phyloP scores from a whole-genome alignment of 2,329 filamentous ascomycete genomes.

The Fusarium armeniacum region DNA sequence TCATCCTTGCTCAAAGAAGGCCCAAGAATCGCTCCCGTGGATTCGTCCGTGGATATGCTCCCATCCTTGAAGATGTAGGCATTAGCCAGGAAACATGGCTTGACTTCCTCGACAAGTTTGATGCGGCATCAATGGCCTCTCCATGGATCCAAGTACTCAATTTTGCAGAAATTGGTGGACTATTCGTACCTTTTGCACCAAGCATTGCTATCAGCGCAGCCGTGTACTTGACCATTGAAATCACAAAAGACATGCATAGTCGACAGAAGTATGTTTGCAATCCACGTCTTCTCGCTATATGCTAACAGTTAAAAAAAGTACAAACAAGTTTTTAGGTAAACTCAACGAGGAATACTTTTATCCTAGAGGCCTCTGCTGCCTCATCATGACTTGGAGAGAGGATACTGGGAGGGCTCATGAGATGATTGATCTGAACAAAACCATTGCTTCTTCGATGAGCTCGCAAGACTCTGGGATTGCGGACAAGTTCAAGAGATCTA shows the following conservation, averaged over 20 bases:
- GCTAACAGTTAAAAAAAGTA: neutral
- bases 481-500: conserved; percentile 23
- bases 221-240: conserved; percentile 7
- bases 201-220: conserved; percentile 27
- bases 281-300: accelerated
- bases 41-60: conserved; percentile 25
- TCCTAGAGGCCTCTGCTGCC: conserved; percentile 65
- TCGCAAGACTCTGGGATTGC: neutral
- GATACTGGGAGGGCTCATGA: conserved; percentile 49
- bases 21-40: conserved; percentile 27
- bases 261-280: conserved; percentile 1
- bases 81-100: conserved; percentile 23
- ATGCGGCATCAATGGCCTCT: conserved; percentile 10
- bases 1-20: conserved; percentile 21
- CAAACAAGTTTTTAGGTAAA: conserved; percentile 19
- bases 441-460: conserved; percentile 3
- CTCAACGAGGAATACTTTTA: conserved; percentile 63
- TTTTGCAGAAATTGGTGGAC: conserved; percentile 20
- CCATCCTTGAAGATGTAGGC: conserved; percentile 6
- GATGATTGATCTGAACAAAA: conserved; percentile 34
- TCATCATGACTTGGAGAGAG: conserved; percentile 67
- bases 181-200: conserved; percentile 15
- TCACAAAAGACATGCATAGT: conserved; percentile 16
- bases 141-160: conserved; percentile 28
- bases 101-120: conserved; percentile 25